Evolutionary conservation across 202 grass and related monocot species (phyloP).

Genomic region (Hordeum pubiflorum): DNA sequence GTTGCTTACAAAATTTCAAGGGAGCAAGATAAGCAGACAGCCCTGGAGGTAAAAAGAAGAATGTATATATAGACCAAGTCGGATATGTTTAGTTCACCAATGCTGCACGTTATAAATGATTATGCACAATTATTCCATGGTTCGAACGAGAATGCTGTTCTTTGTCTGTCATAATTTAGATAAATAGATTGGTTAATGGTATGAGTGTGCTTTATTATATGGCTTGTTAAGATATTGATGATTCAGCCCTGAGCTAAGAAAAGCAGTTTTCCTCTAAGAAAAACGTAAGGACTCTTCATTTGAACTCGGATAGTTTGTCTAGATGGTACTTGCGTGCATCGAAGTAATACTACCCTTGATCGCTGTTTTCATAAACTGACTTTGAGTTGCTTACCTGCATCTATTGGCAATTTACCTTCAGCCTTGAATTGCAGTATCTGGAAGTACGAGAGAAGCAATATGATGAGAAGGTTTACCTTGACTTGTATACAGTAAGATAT

Average conservation of each 20-base stretch:
- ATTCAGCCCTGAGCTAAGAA: neutral
- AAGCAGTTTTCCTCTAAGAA: neutral
- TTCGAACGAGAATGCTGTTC: neutral
- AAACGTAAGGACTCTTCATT: neutral
- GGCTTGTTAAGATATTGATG: neutral
- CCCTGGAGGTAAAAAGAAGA: slow-evolving; percentile 43
- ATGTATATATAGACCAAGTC: neutral
- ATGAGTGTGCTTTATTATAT: neutral
- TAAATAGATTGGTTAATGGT: neutral
- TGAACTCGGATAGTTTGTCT: neutral
- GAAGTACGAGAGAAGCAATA: slow-evolving; percentile 96
- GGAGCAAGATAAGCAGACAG: slow-evolving; percentile 68
- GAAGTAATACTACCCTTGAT: neutral
- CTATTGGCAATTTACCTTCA: slow-evolving; percentile 32
- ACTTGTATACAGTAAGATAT: slow-evolving; percentile 74
- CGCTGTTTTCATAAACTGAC: neutral
- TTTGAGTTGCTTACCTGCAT: slow-evolving; percentile 25
- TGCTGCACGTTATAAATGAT: neutral
- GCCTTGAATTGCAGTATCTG: slow-evolving; percentile 59
- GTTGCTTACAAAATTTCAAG: slow-evolving; percentile 69
- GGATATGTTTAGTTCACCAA: neutral
- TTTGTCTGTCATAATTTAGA: neutral
- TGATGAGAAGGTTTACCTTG: slow-evolving; percentile 75
- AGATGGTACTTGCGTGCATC: neutral
- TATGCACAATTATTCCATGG: neutral